Evolutionary conservation across 495 filamentous ascomycete genomes (phyloP).

Genomic region (Daldinia bambusicola): DNA sequence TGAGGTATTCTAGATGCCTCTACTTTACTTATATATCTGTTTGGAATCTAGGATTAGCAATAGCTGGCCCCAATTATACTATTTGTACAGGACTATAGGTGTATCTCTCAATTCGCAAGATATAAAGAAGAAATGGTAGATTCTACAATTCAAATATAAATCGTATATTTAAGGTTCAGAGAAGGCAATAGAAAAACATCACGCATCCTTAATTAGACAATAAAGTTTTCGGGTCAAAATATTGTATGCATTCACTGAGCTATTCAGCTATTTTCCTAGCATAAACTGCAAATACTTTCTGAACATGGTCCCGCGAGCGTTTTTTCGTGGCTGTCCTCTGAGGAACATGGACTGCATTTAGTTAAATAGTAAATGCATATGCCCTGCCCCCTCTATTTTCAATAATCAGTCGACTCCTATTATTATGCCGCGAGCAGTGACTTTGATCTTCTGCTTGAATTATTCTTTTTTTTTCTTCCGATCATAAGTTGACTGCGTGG

Average conservation of each 20-base stretch:
- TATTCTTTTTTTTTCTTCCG: conserved; percentile 18
- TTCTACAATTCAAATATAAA: background rate
- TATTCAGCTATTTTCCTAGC: conserved; percentile 22
- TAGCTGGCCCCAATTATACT: background rate
- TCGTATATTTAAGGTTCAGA: background rate
- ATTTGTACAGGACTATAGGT: background rate
- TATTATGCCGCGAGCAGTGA: conserved; percentile 23
- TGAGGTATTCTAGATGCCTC: background rate
- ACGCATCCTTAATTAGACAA: background rate
- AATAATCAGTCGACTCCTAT: conserved; percentile 15
- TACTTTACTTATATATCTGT: background rate
- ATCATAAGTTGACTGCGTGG: conserved; percentile 1
- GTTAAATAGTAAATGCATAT: conserved; percentile 16
- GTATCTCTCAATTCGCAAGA: background rate
- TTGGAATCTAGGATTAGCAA: background rate
- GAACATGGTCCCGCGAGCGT: conserved; percentile 1
- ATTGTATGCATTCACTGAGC: conserved; percentile 25
- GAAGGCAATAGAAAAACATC: background rate
- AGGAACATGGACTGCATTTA: conserved; percentile 7
- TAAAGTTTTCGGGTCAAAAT: background rate
- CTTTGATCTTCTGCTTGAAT: conserved; percentile 12
- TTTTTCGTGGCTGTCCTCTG: conserved; percentile 6
- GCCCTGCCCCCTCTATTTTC: conserved; percentile 1
- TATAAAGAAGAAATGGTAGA: background rate
- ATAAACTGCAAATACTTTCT: conserved; percentile 15